Percentiles rank a stretch among this genome's conserved stretches.
These are phyloP conservation scores for Botrytis sinoallii DNA, from an alignment of 2,329 filamentous ascomycete species.

Conservation along the genomic window DNA sequence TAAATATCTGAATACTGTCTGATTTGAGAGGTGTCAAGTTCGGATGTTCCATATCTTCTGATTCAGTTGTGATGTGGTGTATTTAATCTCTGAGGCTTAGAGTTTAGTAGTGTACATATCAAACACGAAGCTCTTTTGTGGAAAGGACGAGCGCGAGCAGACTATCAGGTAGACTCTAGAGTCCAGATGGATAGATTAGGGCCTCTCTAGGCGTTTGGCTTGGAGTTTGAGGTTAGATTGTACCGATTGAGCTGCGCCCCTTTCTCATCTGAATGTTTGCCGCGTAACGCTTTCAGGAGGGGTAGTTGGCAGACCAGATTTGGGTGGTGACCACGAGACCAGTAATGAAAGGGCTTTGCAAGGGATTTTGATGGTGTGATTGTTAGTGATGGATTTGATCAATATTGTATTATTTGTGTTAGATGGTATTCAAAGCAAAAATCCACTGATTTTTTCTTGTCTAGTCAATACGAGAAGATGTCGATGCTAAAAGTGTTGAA, in stretches of 20 bases:
- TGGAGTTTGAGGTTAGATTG: constrained; percentile 1
- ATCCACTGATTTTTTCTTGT: neutral
- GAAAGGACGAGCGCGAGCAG: neutral
- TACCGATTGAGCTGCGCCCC: constrained; percentile 5
- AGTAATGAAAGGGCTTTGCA: neutral
- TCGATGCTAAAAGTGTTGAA: neutral
- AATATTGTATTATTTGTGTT: neutral
- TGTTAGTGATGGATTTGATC: neutral
- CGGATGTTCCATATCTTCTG: neutral
- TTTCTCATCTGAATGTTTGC: constrained; percentile 2
- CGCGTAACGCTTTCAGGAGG: constrained; percentile 13
- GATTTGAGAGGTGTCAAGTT: neutral
- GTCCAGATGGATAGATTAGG: neutral
- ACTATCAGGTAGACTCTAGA: neutral
- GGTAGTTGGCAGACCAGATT: neutral
- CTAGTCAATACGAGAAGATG: neutral
- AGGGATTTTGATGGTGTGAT: neutral
- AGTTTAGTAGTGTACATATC: neutral
- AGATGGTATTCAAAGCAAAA: neutral
- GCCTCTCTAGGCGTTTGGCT: neutral
- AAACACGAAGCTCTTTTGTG: constrained; percentile 3
- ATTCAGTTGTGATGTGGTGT: neutral
- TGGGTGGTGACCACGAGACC: neutral
- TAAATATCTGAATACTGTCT: constrained; percentile 10
- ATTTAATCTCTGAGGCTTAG: neutral